These are phyloP conservation scores for Podospora comata DNA, from an alignment of 495 filamentous ascomycete genomes.

Conservation along the genomic window DNA sequence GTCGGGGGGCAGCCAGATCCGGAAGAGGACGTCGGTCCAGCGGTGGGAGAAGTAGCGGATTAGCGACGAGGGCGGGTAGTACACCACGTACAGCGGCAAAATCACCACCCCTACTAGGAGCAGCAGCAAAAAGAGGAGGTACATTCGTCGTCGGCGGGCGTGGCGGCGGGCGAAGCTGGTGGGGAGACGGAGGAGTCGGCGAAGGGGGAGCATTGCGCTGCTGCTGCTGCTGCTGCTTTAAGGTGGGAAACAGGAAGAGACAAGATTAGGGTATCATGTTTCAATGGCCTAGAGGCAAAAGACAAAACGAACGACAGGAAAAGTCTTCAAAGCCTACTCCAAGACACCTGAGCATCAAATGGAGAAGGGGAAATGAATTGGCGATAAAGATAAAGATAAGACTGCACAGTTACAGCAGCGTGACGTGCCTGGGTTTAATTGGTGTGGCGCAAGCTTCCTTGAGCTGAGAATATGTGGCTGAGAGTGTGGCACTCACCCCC, in stretches of 20 bases:
- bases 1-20: constrained; percentile 49
- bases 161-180: constrained; percentile 41
- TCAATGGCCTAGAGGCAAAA: not conserved
- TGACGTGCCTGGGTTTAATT: not conserved
- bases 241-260: not conserved
- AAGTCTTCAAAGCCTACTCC: not conserved
- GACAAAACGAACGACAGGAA: not conserved
- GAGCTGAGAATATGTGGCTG: not conserved
- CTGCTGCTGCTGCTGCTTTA: not conserved
- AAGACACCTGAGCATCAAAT: not conserved
- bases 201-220: constrained; percentile 33
- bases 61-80: constrained; percentile 68
- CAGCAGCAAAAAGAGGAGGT: constrained; percentile 51
- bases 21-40: constrained; percentile 76
- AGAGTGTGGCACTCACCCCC: not conserved
- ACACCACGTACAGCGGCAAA: constrained; percentile 60
- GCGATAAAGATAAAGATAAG: not conserved
- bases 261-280: not conserved
- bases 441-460: not conserved
- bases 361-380: not conserved
- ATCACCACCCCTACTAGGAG: constrained; percentile 47
- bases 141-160: constrained; percentile 54
- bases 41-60: constrained; percentile 64
- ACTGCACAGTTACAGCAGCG: not conserved
- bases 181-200: constrained; percentile 46